Base-by-base conservation (phyloP, 2,329 filamentous ascomycete genomes). In the Camillea tinctor region DNA sequence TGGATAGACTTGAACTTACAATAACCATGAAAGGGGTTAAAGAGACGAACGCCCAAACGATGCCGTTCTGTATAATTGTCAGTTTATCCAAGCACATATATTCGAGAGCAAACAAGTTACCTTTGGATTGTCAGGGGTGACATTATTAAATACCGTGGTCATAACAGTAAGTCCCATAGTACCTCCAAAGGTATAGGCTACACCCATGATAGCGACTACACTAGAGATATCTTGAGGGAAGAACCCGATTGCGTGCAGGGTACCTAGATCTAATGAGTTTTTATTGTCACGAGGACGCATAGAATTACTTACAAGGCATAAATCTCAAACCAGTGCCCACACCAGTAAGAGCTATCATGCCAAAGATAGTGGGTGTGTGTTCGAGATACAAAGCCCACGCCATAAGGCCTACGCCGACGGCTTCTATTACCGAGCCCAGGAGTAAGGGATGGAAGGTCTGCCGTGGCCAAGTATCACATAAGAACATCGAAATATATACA, bases 141-240 rank as follows among this genome's bases (percentile, higher is more conserved):
- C 75, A 62, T 90, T 90, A 68, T 89, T 88, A 72, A 90, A 90
- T 1, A 90, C 86, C 8, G 83, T 81, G 15, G 86, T 82, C 88
- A 90, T 90, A 66, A 90, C 80, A 0, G 87, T 88, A 52, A 90
- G 77, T 0, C 83, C 83, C 2, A 90, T 72, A 0, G 87, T 89
- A 13, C 88, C 87, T 3, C 88, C 88, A 22, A 91, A 82, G 0
- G 86, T 84, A 17, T 84, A 60, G 2, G 85, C 80, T 56, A 90
- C 84, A 0, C 81, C 78, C 71, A 88, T 80, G 9, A 90, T 70
- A 0, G 82, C 85, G 58, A 88, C 81, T 3, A 89, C 83, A 0
- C 82, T 77, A 0, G 87, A 81, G 13, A 88, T 82, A 24, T 81
- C 74, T 3, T 79, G 72, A 0, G 83, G 84, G 72, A 87, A 89